Percentiles rank a stretch among this genome's conserved stretches.
Evolutionary conservation across 2,329 filamentous ascomycete genomes (phyloP).

Genomic region (Akanthomyces muscarius): DNA sequence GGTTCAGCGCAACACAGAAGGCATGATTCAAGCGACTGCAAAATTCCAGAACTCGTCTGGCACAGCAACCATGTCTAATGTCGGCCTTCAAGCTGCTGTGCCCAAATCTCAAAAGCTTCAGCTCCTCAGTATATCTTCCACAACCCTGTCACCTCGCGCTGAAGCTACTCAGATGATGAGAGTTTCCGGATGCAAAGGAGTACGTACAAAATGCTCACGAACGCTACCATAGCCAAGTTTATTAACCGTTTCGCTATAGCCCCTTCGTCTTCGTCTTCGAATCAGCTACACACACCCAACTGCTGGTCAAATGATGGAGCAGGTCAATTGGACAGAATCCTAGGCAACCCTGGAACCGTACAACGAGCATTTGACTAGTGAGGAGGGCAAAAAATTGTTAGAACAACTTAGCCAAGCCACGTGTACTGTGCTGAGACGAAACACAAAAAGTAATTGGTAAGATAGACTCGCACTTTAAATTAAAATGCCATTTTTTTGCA

Average conservation of each 20-base stretch:
- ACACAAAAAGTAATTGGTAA: neutral
- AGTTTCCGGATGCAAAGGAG: slow-evolving; percentile 77
- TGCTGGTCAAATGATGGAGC: slow-evolving; percentile 72
- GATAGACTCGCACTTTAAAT: slow-evolving; percentile 1
- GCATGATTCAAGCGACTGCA: slow-evolving; percentile 75
- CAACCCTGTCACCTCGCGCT: slow-evolving; percentile 69
- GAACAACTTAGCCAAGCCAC: neutral
- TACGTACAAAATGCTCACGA: slow-evolving; percentile 51
- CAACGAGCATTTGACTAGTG: slow-evolving; percentile 25
- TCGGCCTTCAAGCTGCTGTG: slow-evolving; percentile 89
- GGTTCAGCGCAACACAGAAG: slow-evolving; percentile 76
- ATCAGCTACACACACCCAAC: slow-evolving; percentile 73
- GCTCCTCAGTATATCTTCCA: slow-evolving; percentile 80
- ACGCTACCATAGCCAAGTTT: neutral
- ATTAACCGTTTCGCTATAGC: slow-evolving; percentile 45
- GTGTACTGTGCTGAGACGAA: neutral
- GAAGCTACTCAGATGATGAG: slow-evolving; percentile 92
- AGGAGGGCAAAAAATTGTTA: neutral
- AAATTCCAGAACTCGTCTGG: slow-evolving; percentile 75
- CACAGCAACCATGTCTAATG: slow-evolving; percentile 62
- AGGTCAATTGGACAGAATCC: slow-evolving; percentile 95
- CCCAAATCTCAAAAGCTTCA: slow-evolving; percentile 95
- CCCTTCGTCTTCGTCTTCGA: slow-evolving; percentile 79
- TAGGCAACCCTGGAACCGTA: slow-evolving; percentile 21
- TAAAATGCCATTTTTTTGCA: neutral